Evolutionary conservation across 2,329 filamentous ascomycete species (phyloP).

Genomic region (Aspergillus sp.): DNA sequence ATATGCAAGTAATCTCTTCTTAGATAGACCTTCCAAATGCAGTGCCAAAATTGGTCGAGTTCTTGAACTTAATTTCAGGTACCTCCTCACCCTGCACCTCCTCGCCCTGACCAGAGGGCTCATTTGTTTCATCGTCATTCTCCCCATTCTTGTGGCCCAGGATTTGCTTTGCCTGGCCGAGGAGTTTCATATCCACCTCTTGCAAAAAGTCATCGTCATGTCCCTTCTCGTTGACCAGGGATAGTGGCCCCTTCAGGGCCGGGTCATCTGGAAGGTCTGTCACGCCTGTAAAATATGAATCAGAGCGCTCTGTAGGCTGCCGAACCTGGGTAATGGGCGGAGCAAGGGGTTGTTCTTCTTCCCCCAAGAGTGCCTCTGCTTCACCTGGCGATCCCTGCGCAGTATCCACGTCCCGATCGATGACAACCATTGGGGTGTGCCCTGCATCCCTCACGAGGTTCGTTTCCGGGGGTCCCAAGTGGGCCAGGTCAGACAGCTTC

Average conservation of each 20-base stretch:
- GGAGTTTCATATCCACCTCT: conserved; percentile 44
- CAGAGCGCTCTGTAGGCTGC: conserved; percentile 38
- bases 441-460: conserved; percentile 44
- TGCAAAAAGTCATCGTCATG: conserved; percentile 43
- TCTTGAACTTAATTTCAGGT: conserved; percentile 44
- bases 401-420: conserved; percentile 36
- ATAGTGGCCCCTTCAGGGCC: conserved; percentile 44
- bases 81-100: conserved; percentile 33
- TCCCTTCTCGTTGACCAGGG: conserved; percentile 42
- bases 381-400: conserved; percentile 27
- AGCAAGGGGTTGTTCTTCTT: conserved; percentile 34
- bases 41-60: conserved; percentile 49
- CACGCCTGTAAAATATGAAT: conserved; percentile 42
- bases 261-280: conserved; percentile 43
- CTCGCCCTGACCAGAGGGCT: conserved; percentile 25
- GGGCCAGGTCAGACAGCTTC: conserved; percentile 38
- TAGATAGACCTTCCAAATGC: conserved; percentile 40
- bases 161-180: conserved; percentile 39
- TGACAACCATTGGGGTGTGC: conserved; percentile 46
- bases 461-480: conserved; percentile 38
- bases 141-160: conserved; percentile 25
- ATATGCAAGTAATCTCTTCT: conserved; percentile 13
- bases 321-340: conserved; percentile 28
- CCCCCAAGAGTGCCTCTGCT: conserved; percentile 18
- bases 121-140: conserved; percentile 20